Base-by-base conservation (phyloP, 179 eudicot genomes). In the Carnegiea gigantea region DNA sequence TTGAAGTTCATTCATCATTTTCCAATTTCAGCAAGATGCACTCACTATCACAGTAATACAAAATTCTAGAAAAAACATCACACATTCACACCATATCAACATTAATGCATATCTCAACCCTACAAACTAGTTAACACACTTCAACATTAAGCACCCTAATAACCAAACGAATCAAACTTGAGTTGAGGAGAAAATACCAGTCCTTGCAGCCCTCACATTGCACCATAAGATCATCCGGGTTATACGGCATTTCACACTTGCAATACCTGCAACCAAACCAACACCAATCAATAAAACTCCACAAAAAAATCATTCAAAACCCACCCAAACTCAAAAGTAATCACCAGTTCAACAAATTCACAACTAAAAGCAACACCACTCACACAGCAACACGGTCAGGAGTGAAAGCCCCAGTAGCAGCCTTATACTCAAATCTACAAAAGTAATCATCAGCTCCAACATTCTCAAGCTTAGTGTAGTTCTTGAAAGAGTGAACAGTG, bases 371-470 rank as follows among this genome's bases (percentile, higher is more conserved):
- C 53, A 48, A 9, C 53, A 48, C 12, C 3, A 90, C 98, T 68
- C 88, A 95, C 98, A 95, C 98, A 78, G 96, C 96, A 64, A 93
- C 98, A 74, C 93, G 90, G 48, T 95, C 97, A 7, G 98, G 97
- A 85, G 91, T 89, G 83, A 95, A 93, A 30, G 93, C 92, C 4
- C 98, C 98, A 26, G 96, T 95, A 15, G 92, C 73, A 64, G 96
- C 92, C 80, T 91, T 92, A 83, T 95, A 95, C 80, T 95, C 97
- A 62, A 94, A 95, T 54, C 98, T 89, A 82, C 96, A 93, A 77
- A 95, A 95, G 86, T 85, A 95, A 78, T 95, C 98, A 59, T 95
- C 97, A 79, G 92, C 89, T 8, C 97, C 98, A 68, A 95, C 98
- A 33, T 94, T 90, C 43, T 91, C 94, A 73, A 95, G 98, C 89